Base-by-base conservation (phyloP, 2,329 filamentous ascomycete species). In the Pseudogymnoascus sp. region DNA sequence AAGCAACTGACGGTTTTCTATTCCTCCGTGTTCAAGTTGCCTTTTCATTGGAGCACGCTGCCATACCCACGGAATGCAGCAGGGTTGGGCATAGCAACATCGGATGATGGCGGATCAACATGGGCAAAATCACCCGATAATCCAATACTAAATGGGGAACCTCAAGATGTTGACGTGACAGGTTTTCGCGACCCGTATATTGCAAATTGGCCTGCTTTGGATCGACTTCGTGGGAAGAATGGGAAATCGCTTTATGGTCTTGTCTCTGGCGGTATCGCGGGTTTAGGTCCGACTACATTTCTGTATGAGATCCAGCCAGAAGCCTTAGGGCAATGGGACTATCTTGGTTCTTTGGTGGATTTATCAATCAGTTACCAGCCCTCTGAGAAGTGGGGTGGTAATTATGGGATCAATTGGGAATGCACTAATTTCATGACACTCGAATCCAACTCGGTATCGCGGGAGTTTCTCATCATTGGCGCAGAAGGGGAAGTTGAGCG, bases 61-160 rank as follows among this genome's bases (percentile, higher is more conserved):
- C 73, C 74, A 7, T 79, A 81, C 61, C 74, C 71, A 5, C 74
- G 75, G 5, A 73, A 74, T 6, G 75, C 75, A n/a, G 79, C 78
- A 41, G 75, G 75, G 0, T 69, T 80, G 23, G 71, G 73, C 2
- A 67, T 78, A 1, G 79, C 78, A 0, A 71, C 73, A 2, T 77
- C 76, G 3, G 67, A 41, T 1, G 76, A 80, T 21, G 72, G 71
- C 8, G 75, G 75, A 4, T 65, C 65, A 14, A 75, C 71, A 0
- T 77, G 75, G 73, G 31, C 68, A 2, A 75, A 74, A 55, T 67
- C 66, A 18, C 61, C 68, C 0, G 64, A 67, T 6, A 75, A 75
- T 25, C 72, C 74, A 0, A 69, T 76, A 1, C 38, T 76, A 0
- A 62, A 61, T 0, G 73, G 71, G 0, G 70, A 72, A 6, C 74